Evolutionary conservation across 2,329 filamentous ascomycete species (phyloP).

Genomic region (Fusarium longipes): DNA sequence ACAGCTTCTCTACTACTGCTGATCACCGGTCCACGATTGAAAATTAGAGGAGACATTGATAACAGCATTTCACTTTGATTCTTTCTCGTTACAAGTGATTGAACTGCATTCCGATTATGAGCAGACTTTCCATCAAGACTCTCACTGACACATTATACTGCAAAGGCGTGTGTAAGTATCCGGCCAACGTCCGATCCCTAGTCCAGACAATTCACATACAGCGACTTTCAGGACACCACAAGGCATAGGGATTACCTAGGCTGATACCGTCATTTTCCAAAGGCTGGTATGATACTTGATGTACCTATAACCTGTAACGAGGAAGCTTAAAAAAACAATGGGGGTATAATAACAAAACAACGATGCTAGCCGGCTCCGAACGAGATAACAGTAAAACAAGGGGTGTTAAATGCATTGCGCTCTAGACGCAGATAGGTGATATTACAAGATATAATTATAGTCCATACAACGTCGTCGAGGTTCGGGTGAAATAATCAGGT

Average conservation of each 20-base stretch:
- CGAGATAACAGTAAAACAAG: constrained; percentile 23
- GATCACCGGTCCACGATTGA: background rate
- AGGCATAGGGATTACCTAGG: background rate
- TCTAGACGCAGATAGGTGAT: constrained; percentile 19
- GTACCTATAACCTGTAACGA: constrained; percentile 13
- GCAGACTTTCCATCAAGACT: constrained; percentile 2
- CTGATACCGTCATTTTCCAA: constrained; percentile 3
- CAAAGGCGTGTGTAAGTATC: constrained; percentile 3
- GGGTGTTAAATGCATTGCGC: constrained; percentile 9
- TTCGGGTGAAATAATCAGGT: constrained; percentile 31
- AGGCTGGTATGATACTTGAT: background rate
- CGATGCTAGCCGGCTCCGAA: constrained; percentile 35
- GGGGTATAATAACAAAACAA: constrained; percentile 45
- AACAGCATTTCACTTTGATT: background rate
- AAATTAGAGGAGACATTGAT: background rate
- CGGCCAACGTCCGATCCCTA: constrained; percentile 1
- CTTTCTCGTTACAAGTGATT: background rate
- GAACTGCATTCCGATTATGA: constrained; percentile 13
- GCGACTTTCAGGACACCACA: background rate
- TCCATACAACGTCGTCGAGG: constrained; percentile 31
- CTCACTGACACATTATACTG: constrained; percentile 10
- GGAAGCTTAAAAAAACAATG: constrained; percentile 30
- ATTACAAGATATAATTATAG: constrained; percentile 37
- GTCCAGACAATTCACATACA: constrained; percentile 4
- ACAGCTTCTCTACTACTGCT: background rate